phyloP scores from a whole-genome alignment of 2,329 filamentous ascomycete species.

The Akanthomyces uredinophilus region DNA sequence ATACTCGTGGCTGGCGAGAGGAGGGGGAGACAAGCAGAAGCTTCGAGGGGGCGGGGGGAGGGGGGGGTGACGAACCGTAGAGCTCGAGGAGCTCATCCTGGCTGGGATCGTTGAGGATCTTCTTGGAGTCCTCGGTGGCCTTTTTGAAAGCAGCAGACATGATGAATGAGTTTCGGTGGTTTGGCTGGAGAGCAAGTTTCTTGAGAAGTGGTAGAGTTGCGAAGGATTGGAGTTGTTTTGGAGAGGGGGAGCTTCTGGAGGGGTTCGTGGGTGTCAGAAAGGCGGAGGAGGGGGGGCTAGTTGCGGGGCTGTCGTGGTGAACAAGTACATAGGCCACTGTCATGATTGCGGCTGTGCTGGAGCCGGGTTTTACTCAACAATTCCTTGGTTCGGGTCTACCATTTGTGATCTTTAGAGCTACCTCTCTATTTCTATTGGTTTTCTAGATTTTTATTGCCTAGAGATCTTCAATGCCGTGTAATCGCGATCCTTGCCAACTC shows the following conservation, averaged over 20 bases:
- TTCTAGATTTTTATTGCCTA: no score
- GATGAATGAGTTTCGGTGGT: slow-evolving; percentile 19
- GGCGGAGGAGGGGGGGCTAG: slow-evolving; percentile 2
- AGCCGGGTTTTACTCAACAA: neutral
- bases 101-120: slow-evolving; percentile 59
- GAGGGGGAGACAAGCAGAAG: neutral
- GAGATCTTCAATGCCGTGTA: neutral
- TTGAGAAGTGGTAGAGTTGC: neutral
- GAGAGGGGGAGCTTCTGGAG: neutral
- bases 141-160: slow-evolving; percentile 49
- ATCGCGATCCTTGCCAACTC: neutral
- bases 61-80: slow-evolving; percentile 41
- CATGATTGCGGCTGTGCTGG: neutral
- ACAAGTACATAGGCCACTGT: neutral
- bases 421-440: no score
- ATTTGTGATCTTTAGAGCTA: no score
- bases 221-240: neutral
- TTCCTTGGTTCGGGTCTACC: no score
- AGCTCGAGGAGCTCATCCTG: slow-evolving; percentile 61
- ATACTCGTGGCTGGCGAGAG: neutral
- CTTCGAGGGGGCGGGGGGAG: neutral
- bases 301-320: neutral
- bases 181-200: neutral
- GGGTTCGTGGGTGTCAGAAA: neutral
- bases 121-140: slow-evolving; percentile 59